Percentiles rank a stretch among this genome's conserved stretches.
phyloP scores from a whole-genome alignment of 352 stramenopile species.

The Globisporangium lucens region DNA sequence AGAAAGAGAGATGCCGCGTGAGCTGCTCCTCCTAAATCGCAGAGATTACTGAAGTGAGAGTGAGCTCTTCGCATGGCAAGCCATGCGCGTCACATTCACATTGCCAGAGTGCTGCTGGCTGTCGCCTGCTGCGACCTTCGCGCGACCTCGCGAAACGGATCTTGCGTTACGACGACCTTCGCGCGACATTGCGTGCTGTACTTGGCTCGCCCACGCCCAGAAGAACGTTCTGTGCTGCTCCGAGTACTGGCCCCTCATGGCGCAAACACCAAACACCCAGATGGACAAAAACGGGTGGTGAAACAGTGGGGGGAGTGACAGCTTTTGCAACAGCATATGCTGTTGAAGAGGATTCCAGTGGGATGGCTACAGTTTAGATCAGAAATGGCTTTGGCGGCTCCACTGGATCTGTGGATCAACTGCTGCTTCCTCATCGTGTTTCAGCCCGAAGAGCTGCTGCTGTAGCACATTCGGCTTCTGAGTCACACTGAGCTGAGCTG shows the following conservation, averaged over 20 bases:
- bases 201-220: not conserved
- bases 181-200: not conserved
- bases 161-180: not conserved
- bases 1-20: not conserved
- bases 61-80: constrained; percentile 7
- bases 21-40: not conserved
- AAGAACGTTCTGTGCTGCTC: constrained; percentile 14
- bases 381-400: too few relatives aligned
- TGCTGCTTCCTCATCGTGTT: too few relatives aligned
- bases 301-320: not conserved
- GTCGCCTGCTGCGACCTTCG: constrained; percentile 4
- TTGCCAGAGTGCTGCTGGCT: not conserved
- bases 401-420: too few relatives aligned
- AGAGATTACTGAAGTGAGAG: constrained; percentile 15
- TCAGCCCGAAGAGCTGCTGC: too few relatives aligned
- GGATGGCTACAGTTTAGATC: too few relatives aligned
- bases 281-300: constrained; percentile 3
- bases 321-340: too few relatives aligned
- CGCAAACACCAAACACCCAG: constrained; percentile 11
- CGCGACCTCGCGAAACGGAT: constrained; percentile 4
- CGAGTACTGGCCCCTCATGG: constrained; percentile 6
- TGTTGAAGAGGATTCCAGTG: too few relatives aligned
- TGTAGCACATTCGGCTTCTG: too few relatives aligned
- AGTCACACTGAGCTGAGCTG: too few relatives aligned
- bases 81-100: constrained; percentile 11